Evolutionary conservation across 2,329 filamentous ascomycete genomes (phyloP).

Genomic region (Aspergillus fumigatus): DNA sequence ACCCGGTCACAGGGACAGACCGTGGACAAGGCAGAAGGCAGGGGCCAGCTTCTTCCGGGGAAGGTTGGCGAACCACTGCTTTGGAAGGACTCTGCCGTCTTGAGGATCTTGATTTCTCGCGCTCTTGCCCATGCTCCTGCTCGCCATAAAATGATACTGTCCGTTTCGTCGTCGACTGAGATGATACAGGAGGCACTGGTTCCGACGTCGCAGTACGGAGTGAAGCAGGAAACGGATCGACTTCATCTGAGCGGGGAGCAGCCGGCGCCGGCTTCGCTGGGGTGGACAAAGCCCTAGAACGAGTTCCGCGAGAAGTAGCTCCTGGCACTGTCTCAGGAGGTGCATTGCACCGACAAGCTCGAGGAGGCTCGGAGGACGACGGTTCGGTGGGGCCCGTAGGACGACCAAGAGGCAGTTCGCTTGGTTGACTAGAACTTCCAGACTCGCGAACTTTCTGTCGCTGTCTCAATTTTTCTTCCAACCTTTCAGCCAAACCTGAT

Average conservation of each 20-base stretch:
- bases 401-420: not conserved
- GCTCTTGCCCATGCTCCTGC: conserved; percentile 4
- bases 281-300: not conserved
- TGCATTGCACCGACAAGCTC: not conserved
- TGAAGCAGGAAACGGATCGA: not conserved
- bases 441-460: conserved; percentile 25
- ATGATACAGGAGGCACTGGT: not conserved
- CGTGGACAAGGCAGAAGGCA: conserved; percentile 66
- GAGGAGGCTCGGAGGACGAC: not conserved
- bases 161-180: conserved; percentile 9
- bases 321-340: not conserved
- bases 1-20: conserved; percentile 56
- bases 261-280: not conserved
- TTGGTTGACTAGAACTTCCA: conserved; percentile 6
- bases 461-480: conserved; percentile 32
- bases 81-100: conserved; percentile 11
- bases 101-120: conserved; percentile 2
- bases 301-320: not conserved
- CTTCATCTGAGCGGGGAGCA: not conserved
- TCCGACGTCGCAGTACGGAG: conserved; percentile 10
- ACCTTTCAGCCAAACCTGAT: conserved; percentile 24
- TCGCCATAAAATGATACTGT: conserved; percentile 17
- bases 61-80: conserved; percentile 10
- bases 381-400: not conserved
- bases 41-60: conserved; percentile 16